Conservation (phyloP, 2,329 filamentous ascomycete genomes). For the Stagonosporopsis tanaceti region DNA sequence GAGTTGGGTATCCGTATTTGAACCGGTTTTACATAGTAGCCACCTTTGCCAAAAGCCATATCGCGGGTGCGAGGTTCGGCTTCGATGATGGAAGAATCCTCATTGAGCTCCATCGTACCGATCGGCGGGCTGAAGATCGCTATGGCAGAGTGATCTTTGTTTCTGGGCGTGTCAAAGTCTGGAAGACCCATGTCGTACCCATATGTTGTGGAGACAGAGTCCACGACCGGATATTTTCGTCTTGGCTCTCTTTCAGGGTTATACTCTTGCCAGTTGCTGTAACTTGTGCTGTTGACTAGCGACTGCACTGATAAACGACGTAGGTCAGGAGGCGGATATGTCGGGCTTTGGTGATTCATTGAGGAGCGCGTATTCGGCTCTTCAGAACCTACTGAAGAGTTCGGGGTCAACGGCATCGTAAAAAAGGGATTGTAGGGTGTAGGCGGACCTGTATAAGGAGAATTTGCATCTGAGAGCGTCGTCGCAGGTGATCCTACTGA, state of each 20-base stretch:
- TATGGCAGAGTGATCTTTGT: conserved; percentile 75
- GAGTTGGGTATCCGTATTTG: conserved; percentile 68
- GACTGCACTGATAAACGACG: conserved; percentile 70
- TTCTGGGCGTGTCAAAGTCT: conserved; percentile 74
- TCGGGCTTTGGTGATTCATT: conserved; percentile 29
- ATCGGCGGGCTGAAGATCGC: conserved; percentile 49
- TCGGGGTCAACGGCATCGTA: conserved; percentile 55
- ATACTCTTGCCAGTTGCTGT: conserved; percentile 22
- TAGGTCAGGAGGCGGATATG: conserved; percentile 53
- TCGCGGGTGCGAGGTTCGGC: conserved; percentile 53
- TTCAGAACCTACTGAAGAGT: conserved; percentile 50
- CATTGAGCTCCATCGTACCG: conserved; percentile 40
- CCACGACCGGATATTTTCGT: conserved; percentile 41
- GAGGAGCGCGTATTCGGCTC: conserved; percentile 33
- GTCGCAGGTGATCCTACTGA: conserved; percentile 37
- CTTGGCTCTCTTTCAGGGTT: conserved; percentile 54
- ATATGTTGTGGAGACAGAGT: conserved; percentile 60
- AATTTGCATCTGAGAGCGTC: conserved; percentile 43
- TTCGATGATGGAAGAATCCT: conserved; percentile 47
- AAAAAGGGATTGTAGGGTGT: conserved; percentile 55
- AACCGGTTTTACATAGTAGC: conserved; percentile 76
- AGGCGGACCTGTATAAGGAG: conserved; percentile 49
- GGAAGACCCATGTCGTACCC: conserved; percentile 75
- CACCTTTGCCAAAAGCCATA: conserved; percentile 64
- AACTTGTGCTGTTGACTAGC: conserved; percentile 55